Conservation (phyloP, 192 early-diverging fungal genomes). For the Dissophora ornata region DNA sequence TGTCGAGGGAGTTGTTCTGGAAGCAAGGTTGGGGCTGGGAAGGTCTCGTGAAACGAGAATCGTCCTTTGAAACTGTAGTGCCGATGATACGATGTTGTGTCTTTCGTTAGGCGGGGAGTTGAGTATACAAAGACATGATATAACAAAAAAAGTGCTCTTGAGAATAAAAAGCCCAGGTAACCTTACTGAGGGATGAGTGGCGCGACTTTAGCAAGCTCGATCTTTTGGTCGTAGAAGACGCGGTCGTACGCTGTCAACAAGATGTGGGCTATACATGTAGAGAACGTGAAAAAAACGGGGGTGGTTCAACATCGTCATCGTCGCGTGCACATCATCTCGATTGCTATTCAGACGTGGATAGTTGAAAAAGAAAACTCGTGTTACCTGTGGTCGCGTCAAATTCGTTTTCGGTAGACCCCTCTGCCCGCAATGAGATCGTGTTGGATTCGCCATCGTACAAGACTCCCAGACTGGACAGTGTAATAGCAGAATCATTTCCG, state of each 20-base stretch:
- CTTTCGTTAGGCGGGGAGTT: too few species aligned
- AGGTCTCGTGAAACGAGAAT: slow-evolving; percentile 39
- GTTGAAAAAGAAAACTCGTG: too few species aligned
- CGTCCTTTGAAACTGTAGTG: slow-evolving; percentile 20
- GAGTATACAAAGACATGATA: too few species aligned
- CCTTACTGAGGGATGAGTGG: slow-evolving; percentile 24
- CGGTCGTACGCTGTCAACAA: slow-evolving; percentile 35
- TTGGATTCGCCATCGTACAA: slow-evolving; percentile 31
- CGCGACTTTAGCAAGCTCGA: slow-evolving; percentile 11
- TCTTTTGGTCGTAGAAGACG: slow-evolving; percentile 33
- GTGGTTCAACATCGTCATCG: too few species aligned
- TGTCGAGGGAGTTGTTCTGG: slow-evolving; percentile 32
- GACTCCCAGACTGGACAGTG: slow-evolving; percentile 13
- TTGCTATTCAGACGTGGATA: too few species aligned
- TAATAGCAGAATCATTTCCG: neutral
- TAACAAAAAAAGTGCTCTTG: too few species aligned
- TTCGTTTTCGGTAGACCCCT: slow-evolving; percentile 25
- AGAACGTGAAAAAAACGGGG: too few species aligned
- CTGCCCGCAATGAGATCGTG: slow-evolving; percentile 27
- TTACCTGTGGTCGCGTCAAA: slow-evolving; percentile 31
- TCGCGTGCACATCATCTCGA: too few species aligned
- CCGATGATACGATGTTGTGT: too few species aligned
- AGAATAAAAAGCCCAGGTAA: neutral
- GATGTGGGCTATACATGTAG: slow-evolving; percentile 20
- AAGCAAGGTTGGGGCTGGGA: slow-evolving; percentile 23